A percentile compares a stretch with the other conserved stretches of the same genome.
phyloP scores from a whole-genome alignment of 495 filamentous ascomycete species.

The Mytilinidion resinicola region DNA sequence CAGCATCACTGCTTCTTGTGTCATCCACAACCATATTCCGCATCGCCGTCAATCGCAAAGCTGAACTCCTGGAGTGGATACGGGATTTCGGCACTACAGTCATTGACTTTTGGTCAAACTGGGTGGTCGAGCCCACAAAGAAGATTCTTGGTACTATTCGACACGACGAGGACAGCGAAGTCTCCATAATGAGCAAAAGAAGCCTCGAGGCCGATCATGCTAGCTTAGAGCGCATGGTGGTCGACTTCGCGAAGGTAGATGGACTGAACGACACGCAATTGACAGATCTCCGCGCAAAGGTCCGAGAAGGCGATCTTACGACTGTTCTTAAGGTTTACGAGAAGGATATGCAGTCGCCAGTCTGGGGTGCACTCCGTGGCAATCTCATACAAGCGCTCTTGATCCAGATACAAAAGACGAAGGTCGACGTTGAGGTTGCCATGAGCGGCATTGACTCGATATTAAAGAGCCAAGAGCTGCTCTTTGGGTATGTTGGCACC shows the following conservation, averaged over 20 bases:
- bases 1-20: conserved; percentile 48
- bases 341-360: conserved; percentile 69
- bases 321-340: conserved; percentile 88
- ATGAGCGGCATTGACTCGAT: conserved; percentile 89
- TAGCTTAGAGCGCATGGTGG: conserved; percentile 93
- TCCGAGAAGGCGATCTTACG: conserved; percentile 86
- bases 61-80: conserved; percentile 71
- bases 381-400: conserved; percentile 86
- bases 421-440: conserved; percentile 94
- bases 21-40: conserved; percentile 76
- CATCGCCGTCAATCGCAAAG: conserved; percentile 62
- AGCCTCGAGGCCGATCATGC: conserved; percentile 83
- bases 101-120: conserved; percentile 89
- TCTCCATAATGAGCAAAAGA: conserved; percentile 89
- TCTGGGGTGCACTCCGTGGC: conserved; percentile 70
- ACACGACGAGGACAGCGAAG: conserved; percentile 82
- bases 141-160: conserved; percentile 87
- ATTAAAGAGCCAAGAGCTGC: conserved; percentile 90
- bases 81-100: conserved; percentile 65
- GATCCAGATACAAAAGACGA: conserved; percentile 97
- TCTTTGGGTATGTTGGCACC: conserved; percentile 61
- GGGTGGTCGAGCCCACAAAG: conserved; percentile 77
- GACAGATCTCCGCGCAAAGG: conserved; percentile 62
- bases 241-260: conserved; percentile 76
- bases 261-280: conserved; percentile 60